Evolutionary conservation across 2,329 filamentous ascomycete genomes (phyloP), one percentile per base, ranked within the genome.

Genomic region (Colletotrichum sp.): DNA sequence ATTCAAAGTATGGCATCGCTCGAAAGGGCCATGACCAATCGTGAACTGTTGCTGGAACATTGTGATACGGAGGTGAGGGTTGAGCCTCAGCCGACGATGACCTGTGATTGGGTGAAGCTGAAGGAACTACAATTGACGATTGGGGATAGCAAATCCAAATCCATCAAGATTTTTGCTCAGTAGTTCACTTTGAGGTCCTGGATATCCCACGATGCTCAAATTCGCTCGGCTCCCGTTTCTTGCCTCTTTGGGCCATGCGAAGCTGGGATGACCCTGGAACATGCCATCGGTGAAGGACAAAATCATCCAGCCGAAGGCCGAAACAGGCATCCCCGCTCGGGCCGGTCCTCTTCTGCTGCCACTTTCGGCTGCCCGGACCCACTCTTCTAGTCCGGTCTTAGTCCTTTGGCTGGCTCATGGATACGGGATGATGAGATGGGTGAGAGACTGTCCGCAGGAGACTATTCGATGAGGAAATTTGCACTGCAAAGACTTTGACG

Each of bases 31-130:
- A 3, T 69, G 71, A 3, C 71, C 71, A 26, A 73, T 68, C 2
- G 30, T 68, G 13, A 68, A 73, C 12, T 73, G 71, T 24, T 72
- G 71, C 3, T 72, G 71, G 21, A 72, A 72, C 71, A 72, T 68
- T 21, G n/a, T 65, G 14, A 8, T 16, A 6, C 16, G 6, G 10
- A 16, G 4, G 5, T 7, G 12, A 21, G 16, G 34, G 16, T 26
- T 18, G 55, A 30, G 34, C n/a, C 26, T 52, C 9, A 12, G 0
- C 7, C 2, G 7, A 28, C 8, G 13, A 36, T n/a, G 9, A 26
- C 3, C 9, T 26, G 2, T 28, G 63, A 3, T 4, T 48, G 9
- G 18, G 59, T 4, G 28, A 61, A 4, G 6, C 8, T 2, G 9
- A 8, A 18, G 1, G 2, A 34, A 3, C 16, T 12, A 28, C 0